phyloP scores from a whole-genome alignment of 2,329 filamentous ascomycete species.

The Phaeosphaeria sp. region DNA sequence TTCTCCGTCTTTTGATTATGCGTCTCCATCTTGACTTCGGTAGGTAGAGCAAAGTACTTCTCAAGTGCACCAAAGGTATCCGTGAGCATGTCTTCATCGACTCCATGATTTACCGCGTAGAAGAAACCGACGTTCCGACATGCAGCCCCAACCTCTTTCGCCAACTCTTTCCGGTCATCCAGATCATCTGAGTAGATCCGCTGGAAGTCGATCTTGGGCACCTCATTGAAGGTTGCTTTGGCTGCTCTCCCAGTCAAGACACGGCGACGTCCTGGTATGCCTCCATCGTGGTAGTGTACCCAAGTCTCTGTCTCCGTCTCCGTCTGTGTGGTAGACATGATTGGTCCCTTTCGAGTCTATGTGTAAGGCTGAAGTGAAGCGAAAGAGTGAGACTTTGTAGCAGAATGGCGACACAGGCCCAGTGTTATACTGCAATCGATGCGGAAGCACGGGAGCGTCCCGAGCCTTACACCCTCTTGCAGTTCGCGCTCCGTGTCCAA shows the following conservation, averaged over 20 bases:
- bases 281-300: slow-evolving; percentile 42
- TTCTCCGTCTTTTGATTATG: slow-evolving; percentile 45
- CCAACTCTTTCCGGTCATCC: slow-evolving; percentile 32
- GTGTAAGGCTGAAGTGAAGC: neutral
- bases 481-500: neutral
- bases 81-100: slow-evolving; percentile 33
- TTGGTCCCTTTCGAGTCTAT: neutral
- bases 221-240: slow-evolving; percentile 29
- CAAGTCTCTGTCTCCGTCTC: slow-evolving; percentile 22
- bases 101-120: slow-evolving; percentile 40
- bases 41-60: slow-evolving; percentile 39
- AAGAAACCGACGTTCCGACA: slow-evolving; percentile 45
- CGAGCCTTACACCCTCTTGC: neutral
- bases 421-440: neutral
- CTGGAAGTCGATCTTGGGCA: slow-evolving; percentile 40
- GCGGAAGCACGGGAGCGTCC: neutral
- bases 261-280: slow-evolving; percentile 32
- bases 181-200: slow-evolving; percentile 36
- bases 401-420: neutral
- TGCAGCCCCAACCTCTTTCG: slow-evolving; percentile 39
- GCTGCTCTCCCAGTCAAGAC: slow-evolving; percentile 33
- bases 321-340: slow-evolving; percentile 19
- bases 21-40: slow-evolving; percentile 45
- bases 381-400: neutral
- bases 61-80: slow-evolving; percentile 38